Conservation (phyloP, 2,329 filamentous ascomycete genomes). For the Dendryphion nanum region DNA sequence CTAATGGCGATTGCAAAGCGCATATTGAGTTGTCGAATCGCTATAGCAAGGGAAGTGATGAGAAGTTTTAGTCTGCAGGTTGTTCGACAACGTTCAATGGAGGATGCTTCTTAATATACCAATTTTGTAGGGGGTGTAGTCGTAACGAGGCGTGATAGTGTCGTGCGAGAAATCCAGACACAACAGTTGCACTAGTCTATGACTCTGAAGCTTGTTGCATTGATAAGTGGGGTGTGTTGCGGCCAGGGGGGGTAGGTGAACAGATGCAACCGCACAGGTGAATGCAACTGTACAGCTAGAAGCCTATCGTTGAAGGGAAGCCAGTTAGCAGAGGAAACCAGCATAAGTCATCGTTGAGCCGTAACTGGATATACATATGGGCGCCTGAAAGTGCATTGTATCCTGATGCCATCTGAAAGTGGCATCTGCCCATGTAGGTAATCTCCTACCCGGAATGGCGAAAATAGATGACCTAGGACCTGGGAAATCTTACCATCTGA, state of each 20-base stretch:
- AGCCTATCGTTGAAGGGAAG: slow-evolving; percentile 9
- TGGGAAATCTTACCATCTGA: slow-evolving; percentile 8
- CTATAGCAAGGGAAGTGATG: slow-evolving; percentile 4
- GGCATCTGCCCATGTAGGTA: slow-evolving; percentile 5
- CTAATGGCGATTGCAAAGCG: slow-evolving; percentile 19
- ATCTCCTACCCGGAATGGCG: slow-evolving; percentile 9
- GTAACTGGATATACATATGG: slow-evolving; percentile 6
- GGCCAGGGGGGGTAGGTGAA: slow-evolving; percentile 10
- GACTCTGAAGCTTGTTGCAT: too few species aligned
- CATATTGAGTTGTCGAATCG: slow-evolving; percentile 14
- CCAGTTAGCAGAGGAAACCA: slow-evolving; percentile 6
- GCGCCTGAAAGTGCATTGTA: slow-evolving; percentile 11
- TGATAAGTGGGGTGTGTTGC: too few species aligned
- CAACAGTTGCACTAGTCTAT: too few species aligned
- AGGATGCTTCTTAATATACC: too few species aligned
- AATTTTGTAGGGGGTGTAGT: too few species aligned
- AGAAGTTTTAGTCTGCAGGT: too few species aligned
- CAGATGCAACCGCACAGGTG: slow-evolving; percentile 24
- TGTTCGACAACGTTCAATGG: too few species aligned
- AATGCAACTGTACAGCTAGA: slow-evolving; percentile 12
- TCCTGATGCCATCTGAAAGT: slow-evolving; percentile 3
- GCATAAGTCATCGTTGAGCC: too few species aligned
- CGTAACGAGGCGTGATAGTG: too few species aligned
- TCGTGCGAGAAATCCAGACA: too few species aligned
- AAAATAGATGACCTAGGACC: slow-evolving; percentile 14